Conservation (phyloP, 2,329 filamentous ascomycete genomes). For the Penicillium thymicola region DNA sequence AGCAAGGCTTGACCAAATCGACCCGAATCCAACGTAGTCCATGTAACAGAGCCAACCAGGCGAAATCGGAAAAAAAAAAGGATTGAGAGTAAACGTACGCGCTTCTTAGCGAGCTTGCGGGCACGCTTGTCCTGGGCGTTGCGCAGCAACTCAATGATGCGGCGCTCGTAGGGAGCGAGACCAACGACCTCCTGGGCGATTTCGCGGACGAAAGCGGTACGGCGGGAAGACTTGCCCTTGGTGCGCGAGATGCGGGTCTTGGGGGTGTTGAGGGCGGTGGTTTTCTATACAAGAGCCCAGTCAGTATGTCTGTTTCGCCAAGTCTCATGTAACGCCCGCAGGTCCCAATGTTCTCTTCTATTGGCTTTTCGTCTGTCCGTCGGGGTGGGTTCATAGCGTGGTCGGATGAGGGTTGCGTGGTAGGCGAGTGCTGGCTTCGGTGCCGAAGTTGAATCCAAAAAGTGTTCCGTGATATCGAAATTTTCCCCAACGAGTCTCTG, state of each 20-base stretch:
- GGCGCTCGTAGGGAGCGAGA: constrained; percentile 93
- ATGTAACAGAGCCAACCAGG: background rate
- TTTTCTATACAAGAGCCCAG: constrained; percentile 63
- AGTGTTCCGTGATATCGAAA: constrained; percentile 1
- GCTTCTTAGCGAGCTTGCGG: constrained; percentile 98
- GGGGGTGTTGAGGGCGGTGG: constrained; percentile 67
- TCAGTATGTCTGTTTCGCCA: constrained; percentile 39
- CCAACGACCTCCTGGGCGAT: constrained; percentile 98
- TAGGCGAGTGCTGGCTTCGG: constrained; percentile 1
- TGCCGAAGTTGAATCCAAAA: constrained; percentile 3
- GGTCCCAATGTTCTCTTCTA: constrained; percentile 8
- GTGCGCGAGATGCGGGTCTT: constrained; percentile 78
- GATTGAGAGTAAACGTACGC: constrained; percentile 58
- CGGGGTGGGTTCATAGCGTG: background rate
- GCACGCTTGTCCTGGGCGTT: constrained; percentile 99
- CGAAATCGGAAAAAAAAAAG: background rate
- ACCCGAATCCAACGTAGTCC: background rate
- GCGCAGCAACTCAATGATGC: constrained; percentile 96
- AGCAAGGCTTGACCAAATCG: background rate
- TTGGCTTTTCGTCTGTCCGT: background rate
- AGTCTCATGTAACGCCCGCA: background rate
- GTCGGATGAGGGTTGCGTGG: constrained; percentile 1
- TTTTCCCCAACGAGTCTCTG: background rate
- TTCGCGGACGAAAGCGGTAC: constrained; percentile 93
- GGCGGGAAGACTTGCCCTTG: constrained; percentile 96